Evolutionary conservation across 768 basidiomycete species (phyloP), one percentile per base, ranked within the genome.

Genomic region (Austroboletus festivus): DNA sequence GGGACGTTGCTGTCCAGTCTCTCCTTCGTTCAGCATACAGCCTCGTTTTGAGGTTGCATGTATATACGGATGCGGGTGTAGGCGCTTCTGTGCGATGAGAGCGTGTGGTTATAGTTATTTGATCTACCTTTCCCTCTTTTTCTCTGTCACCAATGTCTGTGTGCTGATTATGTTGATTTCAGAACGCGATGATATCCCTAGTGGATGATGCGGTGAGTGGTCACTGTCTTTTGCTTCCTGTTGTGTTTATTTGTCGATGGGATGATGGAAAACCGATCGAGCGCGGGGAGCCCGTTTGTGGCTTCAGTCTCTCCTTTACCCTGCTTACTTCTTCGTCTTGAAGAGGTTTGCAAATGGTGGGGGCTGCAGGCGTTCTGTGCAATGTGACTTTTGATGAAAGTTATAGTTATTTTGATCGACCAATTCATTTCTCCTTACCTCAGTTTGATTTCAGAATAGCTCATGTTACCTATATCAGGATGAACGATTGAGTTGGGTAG

Each of bases 101-200:
- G 53, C 26, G 56, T 58, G 61, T 55, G 64, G 65, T 67, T 67
- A 67, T 67, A 67, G 67, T 67, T 67, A 67, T 67, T 67, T 67
- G 65, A 67, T 50, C 64, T 42, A 41, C 12, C 26, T n/a, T 47
- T 28, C 3, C 22, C 22, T 24, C 20, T 44, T 12, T 12, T 26
- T 4, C 5, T 16, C 18, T 3, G 18, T 3, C 6, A 23, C 16
- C 31, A 1, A 33, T 28, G 16, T 42, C 11, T 0, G 18, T 23
- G 21, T 53, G 26, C 53, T 66, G 30, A 61, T 35, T 8, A 19
- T 4, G 15, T 42, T 51, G 0, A 2, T 55, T 45, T 15, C 28
- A 60, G 58, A 35, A 46, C 23, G 26, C 24, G 22, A 41, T 5
- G 33, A 34, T 34, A 28, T 28, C 26, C 26, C n/a, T n/a, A n/a